Base-by-base conservation (phyloP, 176 grass and related monocot genomes). In the Eragrostis nindensis region DNA sequence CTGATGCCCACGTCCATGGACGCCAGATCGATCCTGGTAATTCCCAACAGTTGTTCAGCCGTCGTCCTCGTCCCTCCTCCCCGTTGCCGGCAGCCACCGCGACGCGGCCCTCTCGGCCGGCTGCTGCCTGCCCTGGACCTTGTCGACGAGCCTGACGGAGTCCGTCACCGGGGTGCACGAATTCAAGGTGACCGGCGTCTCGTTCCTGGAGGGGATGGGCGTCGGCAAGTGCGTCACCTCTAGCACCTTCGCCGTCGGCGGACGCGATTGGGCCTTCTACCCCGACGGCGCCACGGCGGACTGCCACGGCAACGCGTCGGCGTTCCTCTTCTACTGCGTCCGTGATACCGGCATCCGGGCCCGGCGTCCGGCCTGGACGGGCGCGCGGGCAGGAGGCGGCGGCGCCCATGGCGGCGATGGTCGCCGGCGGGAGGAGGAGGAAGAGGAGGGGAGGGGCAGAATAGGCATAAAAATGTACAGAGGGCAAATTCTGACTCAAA, bases 181-280 rank as follows among this genome's bases (percentile, higher is more conserved):
- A 38, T 87, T 87, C 84, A 54, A 0, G 46, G 80, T 90, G 5
- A 71, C 39, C 8, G 47, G 80, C 8, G 87, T 76, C 84, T 87
- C 88, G 24, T 27, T 89, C 38, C 26, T 82, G 78, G 32, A 87
- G 25, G 84, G 79, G 21, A 54, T 90, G 68, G 83, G 80, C 52
- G 24, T 73, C 41, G 80, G 88, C 18, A 47, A 39, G 38, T 83
- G 48, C 80, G 79, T 90, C 57, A 71, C 68, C 63, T 90, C 88
- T 56, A 44, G 50, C 18, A 46, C 38, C 80, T 90, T 90, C 88
- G 21, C 68, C 44, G 88, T 83, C 19, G 88, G 84, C 12, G 88
- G 80, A 22, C 36, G 59, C 74, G 61, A 86, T 17, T 90, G 83
- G 88, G 68, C 79, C 69, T 86, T 78, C 79, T 86, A 83, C 62